Base-by-base conservation (phyloP, 208 protist species). In the Crithidia fasciculata region DNA sequence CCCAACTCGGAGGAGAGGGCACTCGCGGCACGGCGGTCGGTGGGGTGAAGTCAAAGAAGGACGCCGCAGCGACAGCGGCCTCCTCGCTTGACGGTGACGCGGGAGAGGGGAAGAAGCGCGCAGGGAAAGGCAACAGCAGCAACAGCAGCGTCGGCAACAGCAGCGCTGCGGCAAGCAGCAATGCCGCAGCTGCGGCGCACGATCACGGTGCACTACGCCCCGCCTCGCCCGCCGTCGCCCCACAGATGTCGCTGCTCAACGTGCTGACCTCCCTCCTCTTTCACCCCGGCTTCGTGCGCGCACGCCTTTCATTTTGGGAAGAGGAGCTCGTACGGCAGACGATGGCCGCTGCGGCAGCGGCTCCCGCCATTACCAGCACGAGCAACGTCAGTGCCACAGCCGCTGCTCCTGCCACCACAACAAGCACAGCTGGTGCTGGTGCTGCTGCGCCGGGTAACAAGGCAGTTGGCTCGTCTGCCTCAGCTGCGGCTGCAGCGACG, bases 181-280 rank as follows among this genome's bases (percentile, higher is more conserved):
- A 8, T 28, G n/a, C 5, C 28, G 28, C 67, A 64, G 18, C 40
- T 47, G 59, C 40, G 28, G 18, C 40, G 10, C 10, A 12, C 37
- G 59, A 19, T 64, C n/a, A 19, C 37, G 40, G 12, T 5, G 9
- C 56, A 72, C 43, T 18, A 28, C 8, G 8, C 45, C 45, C 37
- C 45, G 45, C 45, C 8, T 50, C 52, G 15, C 43, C 53, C 4
- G 6, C 65, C 2, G 16, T 71, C 12, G n/a, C 52, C 4, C 28
- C 67, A 37, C 74, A 80, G 68, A 45, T 80, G 5, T 59, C 68
- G 3, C 59, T 80, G 5, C 39, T 72, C 3, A 43, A 60, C 2
- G 37, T 80, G 2, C 49, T 80, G n/a, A 80, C 74, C n/a, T 60
- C 74, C 3, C 69, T 80, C 45, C 62, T 74, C 47, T 80, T 80